These are phyloP conservation scores for Nyctanthes arbortristis DNA, from an alignment of 257 asterid species.

Conservation along the genomic window DNA sequence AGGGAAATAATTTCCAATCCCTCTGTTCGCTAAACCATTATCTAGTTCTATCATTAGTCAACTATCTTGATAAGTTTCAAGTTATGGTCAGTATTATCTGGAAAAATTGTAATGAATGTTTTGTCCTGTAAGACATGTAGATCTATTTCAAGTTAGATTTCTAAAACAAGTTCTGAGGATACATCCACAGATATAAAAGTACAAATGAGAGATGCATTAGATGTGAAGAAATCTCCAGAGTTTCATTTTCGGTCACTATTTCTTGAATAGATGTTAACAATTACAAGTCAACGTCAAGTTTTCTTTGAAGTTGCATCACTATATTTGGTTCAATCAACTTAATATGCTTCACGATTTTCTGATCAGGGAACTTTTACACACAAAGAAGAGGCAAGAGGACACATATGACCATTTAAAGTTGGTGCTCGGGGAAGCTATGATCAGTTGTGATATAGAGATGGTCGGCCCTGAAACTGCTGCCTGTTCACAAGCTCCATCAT, in stretches of 20 bases:
- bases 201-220: too few species aligned
- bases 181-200: not conserved
- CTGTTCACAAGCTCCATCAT: constrained; percentile 36
- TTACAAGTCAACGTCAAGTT: not conserved
- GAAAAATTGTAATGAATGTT: not conserved
- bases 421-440: constrained; percentile 44
- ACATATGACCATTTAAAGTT: constrained; percentile 38
- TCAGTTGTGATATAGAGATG: constrained; percentile 46
- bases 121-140: not conserved
- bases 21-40: not conserved
- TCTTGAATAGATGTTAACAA: not conserved
- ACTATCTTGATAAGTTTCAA: not conserved
- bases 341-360: not conserved
- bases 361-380: constrained; percentile 52
- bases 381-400: constrained; percentile 34
- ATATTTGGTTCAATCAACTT: not conserved
- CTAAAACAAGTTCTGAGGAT: not conserved
- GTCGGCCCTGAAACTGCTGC: constrained; percentile 44
- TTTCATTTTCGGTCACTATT: not conserved
- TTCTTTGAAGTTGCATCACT: not conserved
- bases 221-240: not conserved
- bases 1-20: not conserved
- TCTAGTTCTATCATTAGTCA: not conserved
- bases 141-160: not conserved
- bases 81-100: not conserved